These are phyloP conservation scores for Pichia paraexigua DNA, from an alignment of 805 yeast species.

Conservation along the genomic window DNA sequence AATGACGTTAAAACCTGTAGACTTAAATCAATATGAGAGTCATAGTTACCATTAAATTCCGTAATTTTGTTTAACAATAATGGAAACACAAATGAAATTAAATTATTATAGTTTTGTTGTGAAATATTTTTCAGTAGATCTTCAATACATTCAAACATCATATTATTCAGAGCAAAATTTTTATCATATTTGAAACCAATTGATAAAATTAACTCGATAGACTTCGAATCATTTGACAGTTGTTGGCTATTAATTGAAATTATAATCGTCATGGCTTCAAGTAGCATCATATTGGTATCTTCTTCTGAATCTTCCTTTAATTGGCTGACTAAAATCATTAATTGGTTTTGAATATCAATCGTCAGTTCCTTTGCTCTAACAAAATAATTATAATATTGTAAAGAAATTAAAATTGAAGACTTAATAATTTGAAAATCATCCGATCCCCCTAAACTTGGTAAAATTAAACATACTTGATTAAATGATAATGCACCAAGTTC, in stretches of 20 bases:
- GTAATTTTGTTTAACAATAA: slow-evolving; percentile 35
- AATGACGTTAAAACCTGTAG: slow-evolving; percentile 50
- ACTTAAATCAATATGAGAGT: slow-evolving; percentile 51
- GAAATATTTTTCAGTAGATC: slow-evolving; percentile 45
- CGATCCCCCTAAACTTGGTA: slow-evolving; percentile 17
- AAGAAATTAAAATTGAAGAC: slow-evolving; percentile 39
- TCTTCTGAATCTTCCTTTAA: slow-evolving; percentile 62
- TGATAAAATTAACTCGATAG: slow-evolving; percentile 49
- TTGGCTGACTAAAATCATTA: slow-evolving; percentile 32
- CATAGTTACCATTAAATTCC: slow-evolving; percentile 37
- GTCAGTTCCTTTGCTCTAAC: slow-evolving; percentile 26
- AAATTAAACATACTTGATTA: slow-evolving; percentile 18
- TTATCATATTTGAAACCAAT: slow-evolving; percentile 69
- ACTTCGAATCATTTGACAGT: slow-evolving; percentile 26
- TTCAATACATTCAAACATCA: slow-evolving; percentile 62
- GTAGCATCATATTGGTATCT: slow-evolving; percentile 66
- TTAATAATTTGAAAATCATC: slow-evolving; percentile 19
- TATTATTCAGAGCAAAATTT: slow-evolving; percentile 60
- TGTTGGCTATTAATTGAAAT: slow-evolving; percentile 39
- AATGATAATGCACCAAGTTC: slow-evolving; percentile 21
- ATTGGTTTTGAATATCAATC: slow-evolving; percentile 19
- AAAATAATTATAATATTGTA: slow-evolving; percentile 36
- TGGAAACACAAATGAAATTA: slow-evolving; percentile 49
- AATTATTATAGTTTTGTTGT: slow-evolving; percentile 34
- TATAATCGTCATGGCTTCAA: slow-evolving; percentile 59